Conservation (phyloP, 192 early-diverging fungal genomes). For the Linderina pennispora region DNA sequence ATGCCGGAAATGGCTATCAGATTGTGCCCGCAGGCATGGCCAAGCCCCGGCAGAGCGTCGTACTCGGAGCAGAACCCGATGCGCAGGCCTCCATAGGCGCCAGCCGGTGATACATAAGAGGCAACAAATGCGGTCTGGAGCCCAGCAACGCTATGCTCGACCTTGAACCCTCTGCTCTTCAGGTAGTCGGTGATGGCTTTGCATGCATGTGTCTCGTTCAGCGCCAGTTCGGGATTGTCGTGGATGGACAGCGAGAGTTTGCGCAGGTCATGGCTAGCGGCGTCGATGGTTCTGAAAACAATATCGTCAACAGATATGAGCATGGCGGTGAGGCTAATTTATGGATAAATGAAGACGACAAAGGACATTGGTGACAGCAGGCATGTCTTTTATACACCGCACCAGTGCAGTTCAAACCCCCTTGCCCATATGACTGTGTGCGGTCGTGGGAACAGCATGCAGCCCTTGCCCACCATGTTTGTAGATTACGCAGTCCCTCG, state of each 20-base stretch:
- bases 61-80: slow-evolving; percentile 61
- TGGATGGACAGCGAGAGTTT: slow-evolving; percentile 44
- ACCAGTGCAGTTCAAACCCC: too few species aligned
- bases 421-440: too few species aligned
- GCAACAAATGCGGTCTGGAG: slow-evolving; percentile 74
- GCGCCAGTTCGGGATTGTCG: slow-evolving; percentile 52
- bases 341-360: background rate
- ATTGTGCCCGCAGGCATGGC: slow-evolving; percentile 68
- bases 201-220: slow-evolving; percentile 55
- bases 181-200: slow-evolving; percentile 59
- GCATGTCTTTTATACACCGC: too few species aligned
- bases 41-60: slow-evolving; percentile 61
- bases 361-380: background rate
- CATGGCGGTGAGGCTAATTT: too few species aligned
- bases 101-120: slow-evolving; percentile 45
- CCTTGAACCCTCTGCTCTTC: slow-evolving; percentile 54
- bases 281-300: slow-evolving; percentile 11
- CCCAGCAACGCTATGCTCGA: slow-evolving; percentile 53
- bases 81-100: slow-evolving; percentile 24
- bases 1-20: slow-evolving; percentile 68
- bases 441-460: too few species aligned
- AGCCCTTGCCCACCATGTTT: too few species aligned
- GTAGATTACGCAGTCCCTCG: too few species aligned
- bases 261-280: slow-evolving; percentile 16
- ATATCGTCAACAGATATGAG: slow-evolving; percentile 8